These are phyloP conservation scores for Aplosporella prunicola DNA, from an alignment of 2,329 filamentous ascomycete species.

Conservation along the genomic window DNA sequence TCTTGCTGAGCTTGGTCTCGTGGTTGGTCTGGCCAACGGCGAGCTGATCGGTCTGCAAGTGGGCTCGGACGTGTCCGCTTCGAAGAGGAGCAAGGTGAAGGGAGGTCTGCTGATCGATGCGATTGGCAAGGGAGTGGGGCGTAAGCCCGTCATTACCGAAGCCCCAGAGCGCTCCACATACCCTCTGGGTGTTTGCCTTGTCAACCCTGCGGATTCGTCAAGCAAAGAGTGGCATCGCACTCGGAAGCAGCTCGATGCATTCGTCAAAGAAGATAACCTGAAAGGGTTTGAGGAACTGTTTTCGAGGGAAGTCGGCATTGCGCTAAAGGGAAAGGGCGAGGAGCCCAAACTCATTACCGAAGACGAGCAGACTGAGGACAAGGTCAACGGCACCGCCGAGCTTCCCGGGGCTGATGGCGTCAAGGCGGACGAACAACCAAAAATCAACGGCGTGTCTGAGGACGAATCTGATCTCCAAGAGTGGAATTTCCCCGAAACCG, in stretches of 20 bases:
- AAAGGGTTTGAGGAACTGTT: constrained; percentile 32
- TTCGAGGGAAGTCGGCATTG: constrained; percentile 27
- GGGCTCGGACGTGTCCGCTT: constrained; percentile 18
- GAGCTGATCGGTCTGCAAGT: constrained; percentile 58
- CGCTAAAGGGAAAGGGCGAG: constrained; percentile 15
- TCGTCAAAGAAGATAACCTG: constrained; percentile 19
- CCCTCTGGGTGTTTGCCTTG: constrained; percentile 7
- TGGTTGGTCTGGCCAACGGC: constrained; percentile 54
- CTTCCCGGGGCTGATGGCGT: constrained; percentile 1
- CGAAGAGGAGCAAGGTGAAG: constrained; percentile 28
- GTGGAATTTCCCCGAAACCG: constrained; percentile 36
- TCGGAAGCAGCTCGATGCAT: constrained; percentile 28
- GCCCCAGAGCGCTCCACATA: neutral
- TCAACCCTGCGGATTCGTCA: constrained; percentile 4
- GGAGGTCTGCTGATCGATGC: constrained; percentile 61
- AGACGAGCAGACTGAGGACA: neutral
- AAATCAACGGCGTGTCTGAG: constrained; percentile 2
- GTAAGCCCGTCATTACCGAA: constrained; percentile 2
- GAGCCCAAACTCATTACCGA: too few species aligned
- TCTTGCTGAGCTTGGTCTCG: constrained; percentile 56
- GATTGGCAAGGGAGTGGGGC: constrained; percentile 53
- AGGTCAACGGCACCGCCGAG: constrained; percentile 2
- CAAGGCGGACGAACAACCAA: neutral
- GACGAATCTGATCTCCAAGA: constrained; percentile 24
- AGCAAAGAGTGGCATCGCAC: constrained; percentile 18